These are phyloP conservation scores for Nicotiana noctiflora DNA, from an alignment of 257 asterid genomes.

Conservation along the genomic window DNA sequence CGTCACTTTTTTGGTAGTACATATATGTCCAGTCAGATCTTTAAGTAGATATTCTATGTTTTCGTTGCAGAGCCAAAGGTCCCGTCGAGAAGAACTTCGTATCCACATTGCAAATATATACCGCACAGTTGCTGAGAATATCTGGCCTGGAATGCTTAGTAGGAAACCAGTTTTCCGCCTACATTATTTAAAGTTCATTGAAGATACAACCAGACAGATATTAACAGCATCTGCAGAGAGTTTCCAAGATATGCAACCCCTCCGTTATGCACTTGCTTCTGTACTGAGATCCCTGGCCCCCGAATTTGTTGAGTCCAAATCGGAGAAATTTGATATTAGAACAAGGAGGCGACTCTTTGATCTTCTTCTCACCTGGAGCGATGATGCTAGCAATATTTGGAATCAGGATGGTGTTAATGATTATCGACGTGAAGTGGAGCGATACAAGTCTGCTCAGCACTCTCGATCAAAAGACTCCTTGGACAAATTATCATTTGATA, in stretches of 20 bases:
- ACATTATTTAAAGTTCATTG: slow-evolving; percentile 88
- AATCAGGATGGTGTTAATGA: slow-evolving; percentile 88
- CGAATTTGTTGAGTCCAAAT: slow-evolving; percentile 89
- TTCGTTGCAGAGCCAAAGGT: slow-evolving; percentile 74
- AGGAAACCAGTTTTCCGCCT: slow-evolving; percentile 93
- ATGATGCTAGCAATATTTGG: slow-evolving; percentile 84
- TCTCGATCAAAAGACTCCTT: slow-evolving; percentile 89
- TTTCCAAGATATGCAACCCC: slow-evolving; percentile 90
- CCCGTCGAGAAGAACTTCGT: slow-evolving; percentile 97
- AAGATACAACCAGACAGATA: slow-evolving; percentile 80
- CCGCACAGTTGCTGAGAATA: slow-evolving; percentile 81
- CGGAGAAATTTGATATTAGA: slow-evolving; percentile 88
- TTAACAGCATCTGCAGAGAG: slow-evolving; percentile 64
- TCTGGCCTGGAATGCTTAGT: slow-evolving; percentile 97
- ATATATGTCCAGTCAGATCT: not conserved
- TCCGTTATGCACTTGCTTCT: slow-evolving; percentile 89
- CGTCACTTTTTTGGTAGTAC: not conserved
- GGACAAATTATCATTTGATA: slow-evolving; percentile 91
- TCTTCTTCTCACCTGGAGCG: slow-evolving; percentile 91
- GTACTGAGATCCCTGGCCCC: slow-evolving; percentile 95
- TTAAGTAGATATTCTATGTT: not conserved
- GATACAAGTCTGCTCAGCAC: slow-evolving; percentile 90
- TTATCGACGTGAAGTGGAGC: slow-evolving; percentile 97
- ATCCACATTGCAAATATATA: slow-evolving; percentile 78
- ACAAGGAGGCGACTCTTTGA: slow-evolving; percentile 92